Conservation (phyloP, 257 asterid genomes). For the Anisodus acutangulus region DNA sequence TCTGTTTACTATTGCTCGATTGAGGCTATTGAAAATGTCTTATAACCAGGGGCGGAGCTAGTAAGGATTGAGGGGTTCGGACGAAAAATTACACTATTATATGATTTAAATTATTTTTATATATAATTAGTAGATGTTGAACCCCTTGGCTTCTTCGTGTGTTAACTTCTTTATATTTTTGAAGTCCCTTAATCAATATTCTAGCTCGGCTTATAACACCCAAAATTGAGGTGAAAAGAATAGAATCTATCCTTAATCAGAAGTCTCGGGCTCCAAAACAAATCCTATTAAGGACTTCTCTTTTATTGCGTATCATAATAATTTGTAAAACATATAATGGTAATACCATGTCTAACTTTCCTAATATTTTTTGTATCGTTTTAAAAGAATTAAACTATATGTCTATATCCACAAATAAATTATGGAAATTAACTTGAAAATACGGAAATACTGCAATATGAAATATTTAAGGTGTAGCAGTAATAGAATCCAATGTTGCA, state of each 20-base stretch:
- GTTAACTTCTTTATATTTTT: no score
- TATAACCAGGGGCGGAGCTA: no score
- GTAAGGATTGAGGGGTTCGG: no score
- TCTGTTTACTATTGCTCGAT: background rate
- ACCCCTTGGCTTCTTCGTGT: no score
- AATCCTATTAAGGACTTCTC: background rate
- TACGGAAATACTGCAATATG: no score
- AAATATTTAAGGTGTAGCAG: background rate
- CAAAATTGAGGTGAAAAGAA: background rate
- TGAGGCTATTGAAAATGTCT: background rate
- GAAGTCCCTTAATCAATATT: no score
- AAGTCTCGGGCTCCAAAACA: background rate
- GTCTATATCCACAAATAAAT: background rate
- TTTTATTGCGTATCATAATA: background rate
- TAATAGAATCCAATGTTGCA: slow-evolving; percentile 1
- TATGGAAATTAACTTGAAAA: background rate
- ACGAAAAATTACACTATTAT: no score
- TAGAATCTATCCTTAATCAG: background rate
- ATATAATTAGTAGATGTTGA: no score
- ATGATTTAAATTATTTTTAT: no score
- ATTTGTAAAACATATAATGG: background rate
- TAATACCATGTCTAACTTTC: background rate
- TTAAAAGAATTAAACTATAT: background rate
- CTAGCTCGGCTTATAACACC: no score
- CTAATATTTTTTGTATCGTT: background rate